Evolutionary conservation across 805 yeast species (phyloP), one percentile per base, ranked within the genome.

Genomic region (Cyberlindnera subsufficiens): DNA sequence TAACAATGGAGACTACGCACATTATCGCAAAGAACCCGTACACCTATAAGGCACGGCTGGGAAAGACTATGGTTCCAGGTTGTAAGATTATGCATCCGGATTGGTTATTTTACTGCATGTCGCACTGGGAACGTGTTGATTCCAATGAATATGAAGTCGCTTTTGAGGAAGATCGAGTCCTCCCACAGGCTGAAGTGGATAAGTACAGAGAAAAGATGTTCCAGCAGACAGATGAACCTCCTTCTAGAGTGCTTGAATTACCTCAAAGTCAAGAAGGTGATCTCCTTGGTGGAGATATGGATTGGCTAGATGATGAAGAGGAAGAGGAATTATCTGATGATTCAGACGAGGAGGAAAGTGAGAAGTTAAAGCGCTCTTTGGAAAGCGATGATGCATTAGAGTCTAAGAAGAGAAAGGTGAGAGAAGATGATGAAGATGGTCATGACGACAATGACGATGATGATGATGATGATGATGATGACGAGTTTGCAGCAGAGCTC

Each of bases 91-190:
- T 91, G 16, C 82, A 81, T 55, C 90, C 95, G 3, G 93, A 86
- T 55, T 91, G 99, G 99, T 64, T 91, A 3, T 90, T 90, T 65
- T 80, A 83, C 31, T 86, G 96, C 61, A 69, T 91, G 51, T 80
- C 89, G 7, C 65, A 73, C 20, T 91, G 98, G 98, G 68, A 69
- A 42, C 74, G 73, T 37, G 81, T 80, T 0, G 95, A 80, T 15
- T 93, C 83, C 49, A 67, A 59, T 3, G 77, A 74, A 4, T 90
- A 70, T 56, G 59, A 69, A 33, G 67, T 89, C 16, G 64, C 71
- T 6, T 74, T 77, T n/a, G 71, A 69, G 5, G 70, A 72, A 17
- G 73, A 72, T 1, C 70, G 67, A 31, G 59, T 74, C 57, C 57
- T 71, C 14, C 71, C 31, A 59, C 67, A 68, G 3, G 69, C 65